Conservation (phyloP, 2,329 filamentous ascomycete genomes). For the Ceratocystis alfenasii region DNA sequence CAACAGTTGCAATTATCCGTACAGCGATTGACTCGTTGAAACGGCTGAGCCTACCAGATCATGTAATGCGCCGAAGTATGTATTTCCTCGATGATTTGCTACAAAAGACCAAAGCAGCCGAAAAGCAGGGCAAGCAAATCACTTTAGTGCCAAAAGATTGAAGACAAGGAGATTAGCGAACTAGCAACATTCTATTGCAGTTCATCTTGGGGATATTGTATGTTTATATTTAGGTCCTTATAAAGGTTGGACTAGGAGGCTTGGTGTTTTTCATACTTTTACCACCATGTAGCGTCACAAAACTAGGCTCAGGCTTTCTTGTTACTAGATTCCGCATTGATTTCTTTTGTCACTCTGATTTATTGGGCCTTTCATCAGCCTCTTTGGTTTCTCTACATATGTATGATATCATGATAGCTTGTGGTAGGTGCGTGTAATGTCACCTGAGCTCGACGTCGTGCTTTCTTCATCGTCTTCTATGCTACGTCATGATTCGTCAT, state of each 20-base stretch:
- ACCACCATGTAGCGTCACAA: background rate
- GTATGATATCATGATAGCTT: background rate
- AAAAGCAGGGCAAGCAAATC: conserved; percentile 13
- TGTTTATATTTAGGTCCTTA: background rate
- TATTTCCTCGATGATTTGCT: conserved; percentile 18
- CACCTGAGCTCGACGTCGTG: background rate
- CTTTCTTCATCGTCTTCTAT: background rate
- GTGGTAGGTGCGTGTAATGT: background rate
- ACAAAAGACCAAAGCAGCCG: conserved; percentile 11
- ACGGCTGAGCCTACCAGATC: background rate
- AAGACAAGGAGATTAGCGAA: background rate
- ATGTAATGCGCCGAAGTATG: background rate
- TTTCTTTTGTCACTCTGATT: no score
- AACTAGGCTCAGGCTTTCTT: background rate
- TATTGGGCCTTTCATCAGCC: background rate
- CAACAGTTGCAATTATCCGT: conserved; percentile 14
- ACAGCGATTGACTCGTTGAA: conserved; percentile 15
- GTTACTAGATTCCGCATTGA: background rate
- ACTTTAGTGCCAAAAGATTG: background rate
- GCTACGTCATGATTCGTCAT: background rate
- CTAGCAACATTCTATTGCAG: background rate
- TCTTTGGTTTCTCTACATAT: background rate
- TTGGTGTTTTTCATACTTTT: no score
- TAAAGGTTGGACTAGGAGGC: no score
- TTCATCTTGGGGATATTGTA: background rate